A percentile compares a stretch with the other conserved stretches of the same genome.
phyloP scores from a whole-genome alignment of 768 basidiomycete genomes.

The Nidularia pulvinata region DNA sequence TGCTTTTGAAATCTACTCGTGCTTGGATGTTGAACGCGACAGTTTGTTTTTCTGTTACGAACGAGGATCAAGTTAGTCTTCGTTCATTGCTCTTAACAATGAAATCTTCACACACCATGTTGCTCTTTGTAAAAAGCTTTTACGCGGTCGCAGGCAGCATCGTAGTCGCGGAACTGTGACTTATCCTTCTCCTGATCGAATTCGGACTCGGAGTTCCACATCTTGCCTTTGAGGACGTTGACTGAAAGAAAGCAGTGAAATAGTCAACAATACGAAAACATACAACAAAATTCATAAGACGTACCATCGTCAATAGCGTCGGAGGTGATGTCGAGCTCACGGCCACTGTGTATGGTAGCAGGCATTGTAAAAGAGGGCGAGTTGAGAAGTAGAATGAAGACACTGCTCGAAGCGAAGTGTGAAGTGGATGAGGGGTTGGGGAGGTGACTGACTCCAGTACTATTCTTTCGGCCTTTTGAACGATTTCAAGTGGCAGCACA shows the following conservation, averaged over 20 bases:
- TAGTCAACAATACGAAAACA: not conserved
- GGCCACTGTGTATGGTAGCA: constrained; percentile 15
- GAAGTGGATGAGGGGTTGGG: not conserved
- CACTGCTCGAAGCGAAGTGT: not conserved
- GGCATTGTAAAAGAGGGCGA: constrained; percentile 18
- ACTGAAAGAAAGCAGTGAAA: constrained; percentile 34
- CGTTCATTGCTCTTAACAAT: too few relatives aligned
- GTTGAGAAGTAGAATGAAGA: not conserved
- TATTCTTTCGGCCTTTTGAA: too few relatives aligned
- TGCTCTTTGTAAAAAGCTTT: constrained; percentile 79
- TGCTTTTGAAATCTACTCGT: constrained; percentile 72
- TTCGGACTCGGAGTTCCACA: constrained; percentile 56
- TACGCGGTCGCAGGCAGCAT: constrained; percentile 75
- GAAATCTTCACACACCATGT: constrained; percentile 45
- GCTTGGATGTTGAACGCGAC: constrained; percentile 81
- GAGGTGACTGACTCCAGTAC: not conserved
- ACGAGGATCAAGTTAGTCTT: too few relatives aligned
- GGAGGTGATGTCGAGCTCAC: constrained; percentile 40
- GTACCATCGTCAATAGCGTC: constrained; percentile 50
- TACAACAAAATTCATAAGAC: not conserved
- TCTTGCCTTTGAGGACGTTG: constrained; percentile 63
- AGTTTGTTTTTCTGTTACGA: constrained; percentile 75
- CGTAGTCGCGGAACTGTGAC: constrained; percentile 68
- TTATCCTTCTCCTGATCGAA: constrained; percentile 71
- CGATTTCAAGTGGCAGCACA: too few relatives aligned